Evolutionary conservation across 192 early-diverging fungal genomes (phyloP), one percentile per base, ranked within the genome.

Genomic region (Coemansia sp.): DNA sequence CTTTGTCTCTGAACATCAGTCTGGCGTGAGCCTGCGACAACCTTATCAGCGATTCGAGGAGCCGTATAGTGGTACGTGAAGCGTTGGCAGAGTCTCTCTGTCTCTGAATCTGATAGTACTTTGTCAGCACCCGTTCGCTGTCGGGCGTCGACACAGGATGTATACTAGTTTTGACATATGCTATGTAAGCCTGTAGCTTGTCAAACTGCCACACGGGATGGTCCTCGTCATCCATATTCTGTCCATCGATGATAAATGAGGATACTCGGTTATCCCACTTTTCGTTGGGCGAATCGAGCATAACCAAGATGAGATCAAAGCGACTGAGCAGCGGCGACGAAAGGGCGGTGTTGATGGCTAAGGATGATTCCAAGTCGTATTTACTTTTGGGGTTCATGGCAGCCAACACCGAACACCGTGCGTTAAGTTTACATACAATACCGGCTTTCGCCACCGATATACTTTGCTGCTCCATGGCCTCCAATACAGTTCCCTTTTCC

Each of bases 391-490:
- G 92, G 63, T 94, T 94, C 33, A 91, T 92, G 0, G 93, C 92
- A 0, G 93, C 93, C 43, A 94, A 78, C n/a, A 94, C 89, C 3
- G 93, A 87, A 72, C 93, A 94, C 12, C 93, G 80, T 0, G 92
- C 89, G 51, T 92, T 91, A 42, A 94, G 83, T 64, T 89, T 91
- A 72, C 91, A 92, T n/a, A 94, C 92, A 51, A 94, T 87, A 7
- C 93, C 83, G 3, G 91, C 90, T 76, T 94, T 94, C 38, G 93
- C 92, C 10, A 94, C 89, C 52, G 87, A 89, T 22, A 94, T 92
- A 18, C 91, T 90, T 74, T 94, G 93, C 77, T 94, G 93, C 66
- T 94, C 93, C 93, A 94, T 94, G 2, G 92, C 93, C 66, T 94
- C 93, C 52, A 90, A 88, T 22, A 94, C 89, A 3, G 91, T 87